These are phyloP conservation scores for Calycina herbarum DNA, from an alignment of 2,329 filamentous ascomycete genomes.

Conservation along the genomic window DNA sequence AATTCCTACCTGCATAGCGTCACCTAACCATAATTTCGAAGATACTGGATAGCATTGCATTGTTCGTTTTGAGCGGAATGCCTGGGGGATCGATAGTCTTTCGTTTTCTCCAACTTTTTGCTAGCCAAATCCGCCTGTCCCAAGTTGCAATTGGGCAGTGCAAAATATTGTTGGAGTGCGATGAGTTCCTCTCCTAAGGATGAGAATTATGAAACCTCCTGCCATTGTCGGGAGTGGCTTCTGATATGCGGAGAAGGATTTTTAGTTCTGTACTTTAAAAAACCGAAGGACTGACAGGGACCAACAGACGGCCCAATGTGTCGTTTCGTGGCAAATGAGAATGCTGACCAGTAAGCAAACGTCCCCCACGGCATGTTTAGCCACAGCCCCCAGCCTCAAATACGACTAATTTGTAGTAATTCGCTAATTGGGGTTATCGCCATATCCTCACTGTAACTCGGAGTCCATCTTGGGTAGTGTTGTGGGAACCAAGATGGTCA, in stretches of 20 bases:
- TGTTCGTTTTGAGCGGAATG: neutral
- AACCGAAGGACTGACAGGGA: neutral
- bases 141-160: conserved; percentile 10
- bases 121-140: conserved; percentile 1
- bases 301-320: neutral
- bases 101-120: neutral
- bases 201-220: neutral
- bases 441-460: neutral
- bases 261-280: neutral
- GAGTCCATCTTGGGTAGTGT: neutral
- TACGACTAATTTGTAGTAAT: conserved; percentile 8
- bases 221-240: neutral
- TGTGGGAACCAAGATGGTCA: neutral
- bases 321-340: conserved; percentile 10
- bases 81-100: conserved; percentile 9
- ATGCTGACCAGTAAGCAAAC: conserved; percentile 8
- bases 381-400: conserved; percentile 10
- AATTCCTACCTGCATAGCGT: conserved; percentile 5
- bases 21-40: neutral
- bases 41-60: neutral
- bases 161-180: neutral
- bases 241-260: neutral
- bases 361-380: conserved; percentile 7
- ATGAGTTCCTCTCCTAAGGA: conserved; percentile 8
- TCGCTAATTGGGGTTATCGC: neutral